phyloP scores from a whole-genome alignment of 768 basidiomycete genomes.

The Dioszegia crocea region DNA sequence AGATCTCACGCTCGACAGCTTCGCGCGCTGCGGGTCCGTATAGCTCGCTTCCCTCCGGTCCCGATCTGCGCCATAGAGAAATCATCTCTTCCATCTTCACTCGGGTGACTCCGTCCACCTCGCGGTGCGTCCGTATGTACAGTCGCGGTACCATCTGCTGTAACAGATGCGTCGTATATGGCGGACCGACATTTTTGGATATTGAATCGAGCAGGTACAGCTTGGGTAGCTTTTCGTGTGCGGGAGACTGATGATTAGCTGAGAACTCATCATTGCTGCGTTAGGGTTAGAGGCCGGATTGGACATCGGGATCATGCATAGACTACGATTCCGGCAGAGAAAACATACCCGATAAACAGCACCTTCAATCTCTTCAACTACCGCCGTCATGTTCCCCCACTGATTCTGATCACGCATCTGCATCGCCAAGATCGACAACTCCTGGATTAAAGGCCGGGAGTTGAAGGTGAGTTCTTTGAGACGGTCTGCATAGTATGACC shows the following conservation, averaged over 20 bases:
- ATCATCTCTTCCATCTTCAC: slow-evolving; percentile 99
- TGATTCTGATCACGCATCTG: slow-evolving; percentile 35
- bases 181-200: slow-evolving; percentile 90
- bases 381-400: slow-evolving; percentile 39
- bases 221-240: slow-evolving; percentile 83
- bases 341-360: slow-evolving; percentile 37
- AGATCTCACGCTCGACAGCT: slow-evolving; percentile 64
- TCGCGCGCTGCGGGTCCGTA: slow-evolving; percentile 77
- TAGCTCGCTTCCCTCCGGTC: slow-evolving; percentile 71
- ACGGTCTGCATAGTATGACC: slow-evolving; percentile 39
- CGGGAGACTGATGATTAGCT: slow-evolving; percentile 62
- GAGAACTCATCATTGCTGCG: slow-evolving; percentile 13
- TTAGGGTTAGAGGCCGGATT: slow-evolving; percentile 48
- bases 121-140: slow-evolving; percentile 80
- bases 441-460: slow-evolving; percentile 89
- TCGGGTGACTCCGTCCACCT: slow-evolving; percentile 76
- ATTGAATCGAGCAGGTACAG: slow-evolving; percentile 96
- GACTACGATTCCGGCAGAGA: slow-evolving; percentile 19
- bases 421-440: slow-evolving; percentile 76
- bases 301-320: too few relatives aligned
- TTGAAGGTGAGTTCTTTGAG: slow-evolving; percentile 70
- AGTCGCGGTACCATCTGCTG: slow-evolving; percentile 73
- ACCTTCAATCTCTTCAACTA: slow-evolving; percentile 42
- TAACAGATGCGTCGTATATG: slow-evolving; percentile 77
- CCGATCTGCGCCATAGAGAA: slow-evolving; percentile 85